A percentile compares a stretch with the other conserved stretches of the same genome.
These are phyloP conservation scores for Fusarium marasasianum DNA, from an alignment of 2,329 filamentous ascomycete species.

Conservation along the genomic window DNA sequence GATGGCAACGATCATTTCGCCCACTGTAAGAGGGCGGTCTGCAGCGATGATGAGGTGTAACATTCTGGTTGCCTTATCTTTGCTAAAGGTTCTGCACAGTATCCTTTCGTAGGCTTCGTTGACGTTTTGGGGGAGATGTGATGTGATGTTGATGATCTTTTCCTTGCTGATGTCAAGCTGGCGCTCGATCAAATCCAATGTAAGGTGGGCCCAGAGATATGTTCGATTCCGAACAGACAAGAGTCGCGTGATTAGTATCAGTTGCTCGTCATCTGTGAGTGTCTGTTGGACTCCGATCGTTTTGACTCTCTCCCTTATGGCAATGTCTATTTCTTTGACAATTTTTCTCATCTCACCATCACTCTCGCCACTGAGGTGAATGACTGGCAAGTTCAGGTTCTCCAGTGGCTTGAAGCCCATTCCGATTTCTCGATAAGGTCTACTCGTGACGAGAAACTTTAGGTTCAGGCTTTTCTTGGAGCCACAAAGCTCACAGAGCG, in stretches of 20 bases:
- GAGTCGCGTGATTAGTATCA: not conserved
- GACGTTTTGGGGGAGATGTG: not conserved
- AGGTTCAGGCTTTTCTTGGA: not conserved
- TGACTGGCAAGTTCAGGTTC: not conserved
- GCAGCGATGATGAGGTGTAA: not conserved
- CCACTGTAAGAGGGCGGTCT: not conserved
- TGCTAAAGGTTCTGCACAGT: not conserved
- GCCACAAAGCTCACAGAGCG: not conserved
- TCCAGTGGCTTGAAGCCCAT: not conserved
- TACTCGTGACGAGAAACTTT: not conserved
- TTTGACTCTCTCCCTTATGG: not conserved
- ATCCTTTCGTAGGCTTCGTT: not conserved
- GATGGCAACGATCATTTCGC: not conserved
- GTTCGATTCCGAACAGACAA: not conserved
- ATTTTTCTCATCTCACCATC: not conserved
- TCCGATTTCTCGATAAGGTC: not conserved
- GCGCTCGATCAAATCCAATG: not conserved
- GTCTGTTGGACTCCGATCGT: fast-evolving
- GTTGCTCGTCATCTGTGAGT: not conserved
- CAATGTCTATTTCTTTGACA: not conserved
- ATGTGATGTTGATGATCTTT: not conserved
- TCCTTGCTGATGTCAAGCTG: not conserved
- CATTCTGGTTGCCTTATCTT: not conserved
- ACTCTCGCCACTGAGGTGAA: not conserved
- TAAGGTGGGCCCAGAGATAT: not conserved